phyloP scores from a whole-genome alignment of 192 early-diverging fungal species.

The Chytriomyces hyalinus region DNA sequence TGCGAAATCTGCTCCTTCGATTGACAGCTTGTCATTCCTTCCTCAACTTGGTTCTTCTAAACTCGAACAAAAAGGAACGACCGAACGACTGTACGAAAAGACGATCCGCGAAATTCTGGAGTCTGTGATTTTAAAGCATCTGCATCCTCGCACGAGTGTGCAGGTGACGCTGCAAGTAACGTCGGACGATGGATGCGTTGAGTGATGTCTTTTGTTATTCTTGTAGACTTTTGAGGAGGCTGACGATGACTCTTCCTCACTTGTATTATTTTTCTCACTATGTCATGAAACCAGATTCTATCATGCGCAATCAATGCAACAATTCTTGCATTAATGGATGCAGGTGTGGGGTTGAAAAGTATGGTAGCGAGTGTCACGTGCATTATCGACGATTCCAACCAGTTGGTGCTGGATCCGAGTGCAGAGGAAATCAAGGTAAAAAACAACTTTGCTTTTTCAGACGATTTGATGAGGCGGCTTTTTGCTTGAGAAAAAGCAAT shows the following conservation, averaged over 20 bases:
- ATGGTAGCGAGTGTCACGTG: conserved; percentile 75
- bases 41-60: background rate
- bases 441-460: too few relatives aligned
- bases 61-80: conserved; percentile 48
- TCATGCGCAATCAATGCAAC: conserved; percentile 84
- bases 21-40: too few relatives aligned
- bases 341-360: conserved; percentile 80
- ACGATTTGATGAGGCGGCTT: background rate
- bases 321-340: conserved; percentile 85
- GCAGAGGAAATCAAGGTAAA: conserved; percentile 71
- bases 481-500: background rate
- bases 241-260: background rate
- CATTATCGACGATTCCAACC: conserved; percentile 63
- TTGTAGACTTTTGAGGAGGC: background rate
- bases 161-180: conserved; percentile 86
- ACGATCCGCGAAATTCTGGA: conserved; percentile 76
- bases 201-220: conserved; percentile 30
- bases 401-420: conserved; percentile 79
- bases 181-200: conserved; percentile 83
- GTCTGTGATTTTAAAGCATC: conserved; percentile 70
- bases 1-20: too few relatives aligned
- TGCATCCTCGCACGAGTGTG: conserved; percentile 87
- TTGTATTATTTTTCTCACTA: background rate
- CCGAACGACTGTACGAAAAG: conserved; percentile 77
- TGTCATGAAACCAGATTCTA: conserved; percentile 54